Evolutionary conservation across 2,329 filamentous ascomycete species (phyloP), one percentile per base, ranked within the genome.

Genomic region (Colletotrichum coccodes): DNA sequence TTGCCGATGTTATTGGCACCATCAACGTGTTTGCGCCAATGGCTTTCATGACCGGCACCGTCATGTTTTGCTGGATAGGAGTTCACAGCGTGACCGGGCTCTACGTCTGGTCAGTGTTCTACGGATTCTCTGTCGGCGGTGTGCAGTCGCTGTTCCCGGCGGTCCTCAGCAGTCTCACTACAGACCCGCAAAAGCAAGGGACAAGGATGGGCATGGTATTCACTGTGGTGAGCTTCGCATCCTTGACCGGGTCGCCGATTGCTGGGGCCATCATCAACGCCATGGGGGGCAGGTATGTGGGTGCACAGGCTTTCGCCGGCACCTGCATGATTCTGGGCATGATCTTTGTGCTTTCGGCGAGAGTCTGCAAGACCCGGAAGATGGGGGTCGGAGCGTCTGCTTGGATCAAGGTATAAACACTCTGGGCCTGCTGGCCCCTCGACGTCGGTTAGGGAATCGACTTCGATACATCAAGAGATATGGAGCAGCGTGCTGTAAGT

Each of bases 1-100:
- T 86, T 5, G 85, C 84, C 2, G 85, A 88, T 67, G 78, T 77
- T 67, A 79, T 84, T 2, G 87, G 88, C 1, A 80, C 84, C 0
- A 74, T 89, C 52, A 90, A 89, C 71, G 78, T 85, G 4, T 74
- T 88, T 30, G 81, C 86, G 28, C 80, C 85, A 0, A 57, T 76
- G 0, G 75, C 73, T 1, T 58, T 78, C 7, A n/a, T 69, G 4
- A 68, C 72, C 0, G 70, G 74, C 4, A 2, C 76, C 0, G 54
- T 77, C 0, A 71, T 79, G 2, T 79, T 75, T 30, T 78, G 74
- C 63, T 79, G 78, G 78, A 67, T 72, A 0, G 75, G 72, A 0
- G 73, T 79, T 6, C 46, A 68, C 6, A 70, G 68, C 2, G 57
- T 60, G 0, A 70, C 67, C 0, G 77, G 77, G 0, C 56, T 79